Percentiles rank a stretch among this genome's conserved stretches.
Evolutionary conservation across 768 basidiomycete genomes (phyloP).

Genomic region (Pleurotus eryngii): DNA sequence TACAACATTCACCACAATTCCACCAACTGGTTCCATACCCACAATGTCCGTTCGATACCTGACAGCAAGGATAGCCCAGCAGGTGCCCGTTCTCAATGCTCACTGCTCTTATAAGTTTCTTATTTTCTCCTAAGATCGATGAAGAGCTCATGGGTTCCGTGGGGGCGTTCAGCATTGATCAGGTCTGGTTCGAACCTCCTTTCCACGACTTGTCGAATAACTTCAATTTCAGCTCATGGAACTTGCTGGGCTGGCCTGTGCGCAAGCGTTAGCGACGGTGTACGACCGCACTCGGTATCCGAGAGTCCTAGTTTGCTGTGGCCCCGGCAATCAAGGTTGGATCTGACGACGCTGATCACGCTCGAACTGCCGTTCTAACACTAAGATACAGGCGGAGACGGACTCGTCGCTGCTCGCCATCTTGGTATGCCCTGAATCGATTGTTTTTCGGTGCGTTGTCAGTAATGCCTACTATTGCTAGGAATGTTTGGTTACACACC

Average conservation of each 20-base stretch:
- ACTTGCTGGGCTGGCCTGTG: constrained; percentile 91
- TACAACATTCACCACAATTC: background rate
- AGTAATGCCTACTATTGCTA: constrained; percentile 23
- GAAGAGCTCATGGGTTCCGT: constrained; percentile 84
- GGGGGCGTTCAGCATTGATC: constrained; percentile 95
- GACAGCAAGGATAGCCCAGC: constrained; percentile 71
- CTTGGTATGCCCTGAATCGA: constrained; percentile 47
- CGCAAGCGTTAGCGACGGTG: constrained; percentile 78
- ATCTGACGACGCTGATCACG: too few relatives aligned
- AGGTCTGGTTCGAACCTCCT: constrained; percentile 42
- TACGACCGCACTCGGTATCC: constrained; percentile 67
- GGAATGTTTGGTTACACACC: constrained; percentile 92
- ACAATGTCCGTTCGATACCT: constrained; percentile 62
- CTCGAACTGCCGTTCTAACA: too few relatives aligned
- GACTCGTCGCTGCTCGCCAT: constrained; percentile 93
- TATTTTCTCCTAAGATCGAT: constrained; percentile 64
- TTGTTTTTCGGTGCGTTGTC: background rate
- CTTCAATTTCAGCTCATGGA: constrained; percentile 75
- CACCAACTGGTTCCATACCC: background rate
- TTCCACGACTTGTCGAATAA: background rate
- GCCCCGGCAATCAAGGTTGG: constrained; percentile 90
- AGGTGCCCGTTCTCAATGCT: constrained; percentile 37
- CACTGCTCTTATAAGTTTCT: background rate
- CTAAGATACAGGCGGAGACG: constrained; percentile 70
- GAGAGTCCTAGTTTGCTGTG: constrained; percentile 91